Evolutionary conservation across 2,329 filamentous ascomycete species (phyloP).

Genomic region (Calonectria ilicicola): DNA sequence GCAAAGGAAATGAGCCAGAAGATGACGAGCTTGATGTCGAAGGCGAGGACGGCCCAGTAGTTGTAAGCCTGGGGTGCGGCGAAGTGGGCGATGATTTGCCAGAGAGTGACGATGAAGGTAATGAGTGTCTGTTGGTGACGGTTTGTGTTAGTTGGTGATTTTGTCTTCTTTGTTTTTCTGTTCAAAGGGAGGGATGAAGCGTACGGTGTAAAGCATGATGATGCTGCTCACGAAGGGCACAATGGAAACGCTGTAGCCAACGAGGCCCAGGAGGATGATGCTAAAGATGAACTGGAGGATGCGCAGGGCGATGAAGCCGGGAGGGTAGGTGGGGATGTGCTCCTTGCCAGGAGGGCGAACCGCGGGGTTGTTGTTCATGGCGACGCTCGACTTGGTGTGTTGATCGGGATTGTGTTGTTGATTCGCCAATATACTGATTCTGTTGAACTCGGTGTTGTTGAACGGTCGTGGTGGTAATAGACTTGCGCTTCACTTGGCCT

Average conservation of each 20-base stretch:
- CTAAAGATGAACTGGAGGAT: slow-evolving; percentile 60
- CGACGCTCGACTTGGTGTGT: neutral
- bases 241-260: slow-evolving; percentile 55
- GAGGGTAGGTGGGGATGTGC: slow-evolving; percentile 57
- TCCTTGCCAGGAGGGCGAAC: slow-evolving; percentile 7
- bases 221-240: slow-evolving; percentile 51
- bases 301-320: slow-evolving; percentile 56
- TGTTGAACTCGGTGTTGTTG: neutral
- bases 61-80: slow-evolving; percentile 59
- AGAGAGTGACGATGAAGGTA: slow-evolving; percentile 59
- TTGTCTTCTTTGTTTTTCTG: slow-evolving; percentile 18
- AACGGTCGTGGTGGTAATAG: neutral
- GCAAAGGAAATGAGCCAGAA: slow-evolving; percentile 64
- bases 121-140: slow-evolving; percentile 49
- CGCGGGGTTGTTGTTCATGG: neutral
- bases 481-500: neutral
- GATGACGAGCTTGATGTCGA: slow-evolving; percentile 64
- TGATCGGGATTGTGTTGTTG: neutral
- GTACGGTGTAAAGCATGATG: slow-evolving; percentile 55
- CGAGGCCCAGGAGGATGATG: slow-evolving; percentile 59
- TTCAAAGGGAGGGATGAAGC: neutral
- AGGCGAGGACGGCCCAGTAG: slow-evolving; percentile 63
- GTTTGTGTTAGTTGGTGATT: neutral
- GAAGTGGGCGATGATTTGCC: slow-evolving; percentile 58
- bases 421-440: neutral